phyloP scores from a whole-genome alignment of 2,329 filamentous ascomycete genomes.

The Colletotrichum camelliae region DNA sequence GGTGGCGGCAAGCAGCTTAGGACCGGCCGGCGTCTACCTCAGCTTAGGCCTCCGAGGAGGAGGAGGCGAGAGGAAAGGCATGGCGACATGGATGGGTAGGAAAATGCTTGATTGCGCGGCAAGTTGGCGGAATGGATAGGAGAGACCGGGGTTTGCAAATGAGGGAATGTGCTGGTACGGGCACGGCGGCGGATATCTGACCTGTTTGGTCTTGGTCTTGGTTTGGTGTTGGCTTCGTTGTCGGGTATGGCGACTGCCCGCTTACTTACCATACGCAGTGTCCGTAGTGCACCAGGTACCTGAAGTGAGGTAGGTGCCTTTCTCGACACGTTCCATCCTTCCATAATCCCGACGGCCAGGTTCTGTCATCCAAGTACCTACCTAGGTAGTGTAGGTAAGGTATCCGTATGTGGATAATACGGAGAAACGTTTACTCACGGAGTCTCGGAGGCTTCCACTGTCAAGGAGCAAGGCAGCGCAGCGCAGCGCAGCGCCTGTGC shows the following conservation, averaged over 20 bases:
- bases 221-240: background rate
- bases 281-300: too few relatives aligned
- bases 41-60: background rate
- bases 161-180: background rate
- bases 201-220: conserved; percentile 14
- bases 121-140: background rate
- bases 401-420: background rate
- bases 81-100: conserved; percentile 1
- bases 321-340: background rate
- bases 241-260: background rate
- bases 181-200: conserved; percentile 10
- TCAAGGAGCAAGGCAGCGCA: background rate
- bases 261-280: background rate
- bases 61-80: background rate
- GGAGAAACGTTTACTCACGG: background rate
- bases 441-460: background rate
- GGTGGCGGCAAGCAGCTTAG: background rate
- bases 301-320: background rate
- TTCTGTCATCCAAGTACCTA: background rate
- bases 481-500: background rate
- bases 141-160: background rate
- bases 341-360: background rate
- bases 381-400: too few relatives aligned
- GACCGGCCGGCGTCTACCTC: background rate
- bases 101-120: conserved; percentile 9